Evolutionary conservation across 352 stramenopile species (phyloP), one percentile per base, ranked within the genome.

Genomic region (Globisporangium spinosum): DNA sequence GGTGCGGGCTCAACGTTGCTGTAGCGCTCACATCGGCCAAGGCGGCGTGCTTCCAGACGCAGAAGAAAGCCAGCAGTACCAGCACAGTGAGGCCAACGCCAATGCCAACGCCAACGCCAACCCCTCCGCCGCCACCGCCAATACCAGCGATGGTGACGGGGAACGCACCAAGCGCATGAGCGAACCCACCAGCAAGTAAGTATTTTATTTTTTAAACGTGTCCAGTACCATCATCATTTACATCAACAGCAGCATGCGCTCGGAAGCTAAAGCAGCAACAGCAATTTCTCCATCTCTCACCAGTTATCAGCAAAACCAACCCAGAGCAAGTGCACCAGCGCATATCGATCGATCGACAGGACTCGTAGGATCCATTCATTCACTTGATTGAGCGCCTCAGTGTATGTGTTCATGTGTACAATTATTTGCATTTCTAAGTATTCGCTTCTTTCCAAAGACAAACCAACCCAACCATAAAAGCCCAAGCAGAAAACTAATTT

Each of bases 1-100:
- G 83, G 7, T 90, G 83, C 63, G 83, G 83, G 2, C 65, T 91
- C 2, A 90, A 87, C 57, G 80, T 91, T 3, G 83, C 76, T 0
- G 73, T 91, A 17, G 81, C 78, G 53, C 70, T 70, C 3, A 80
- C 80, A 7, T 78, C 73, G 0, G 34, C 69, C 3, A 40, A 77
- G 8, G 81, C 81, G 0, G 64, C 68, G 12, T 89, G 83, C 38
- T 84, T 91, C 64, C 58, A 68, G 12, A 77, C 63, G 34, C 47
- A 62, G 38, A 53, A 55, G 27, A 35, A 62, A 29, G 38, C 34
- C 15, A 64, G 20, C 17, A 20, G 9, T 20, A 23, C 32, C 20
- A 29, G 7, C 54, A 29, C 54, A 29, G 51, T 58, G 27, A 29
- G 22, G 20, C 20, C 55, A 27, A 40, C 17, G 55, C 9, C 9